Evolutionary conservation across 2,329 filamentous ascomycete genomes (phyloP), one percentile per base, ranked within the genome.

Genomic region (Ophioceras dolichostomum): DNA sequence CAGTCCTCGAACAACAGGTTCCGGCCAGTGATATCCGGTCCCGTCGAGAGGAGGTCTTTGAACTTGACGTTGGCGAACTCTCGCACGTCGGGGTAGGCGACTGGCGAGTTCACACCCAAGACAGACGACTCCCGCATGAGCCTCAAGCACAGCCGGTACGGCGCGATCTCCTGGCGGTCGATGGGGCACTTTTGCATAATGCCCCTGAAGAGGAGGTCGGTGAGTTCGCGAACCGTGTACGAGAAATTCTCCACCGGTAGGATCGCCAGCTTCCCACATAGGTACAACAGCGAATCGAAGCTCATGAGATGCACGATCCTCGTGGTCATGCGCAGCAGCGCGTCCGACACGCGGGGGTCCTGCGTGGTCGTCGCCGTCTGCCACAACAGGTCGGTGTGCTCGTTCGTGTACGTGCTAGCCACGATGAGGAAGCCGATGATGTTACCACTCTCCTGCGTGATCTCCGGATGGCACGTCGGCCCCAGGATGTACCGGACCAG

Each of bases 401-500:
- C 59, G 24, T 76, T 57, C 1, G 71, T 74, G 56, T 89, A 94
- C 12, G 76, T 79, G 38, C 70, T 68, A 0, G 84, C 91, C 12
- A 91, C 82, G 17, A 86, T 73, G 36, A 96, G 65, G 50, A 96
- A 96, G 1, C 84, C 84, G 34, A 95, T 67, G 37, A 96, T 83
- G 44, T 94, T 94, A 29, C 72, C 70, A 49, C 84, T 84, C 46
- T 87, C 77, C 26, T 72, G 68, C 16, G 93, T 91, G 37, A 96
- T 76, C 51, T 94, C 87, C 1, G 88, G 86, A 51, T 96, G 91
- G 22, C 89, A 95, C 39, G 87, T 87, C 12, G 89, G 78, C 2
- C 89, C 85, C 36, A 95, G 73, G 32, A 98, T 77, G 56, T 95
- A 96, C 41, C 87, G 76, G 18, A 94, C 73, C 19, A 96, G 64